A percentile compares a stretch with the other conserved stretches of the same genome.
phyloP scores from a whole-genome alignment of 2,329 filamentous ascomycete species.

The Colletotrichum tofieldiae region DNA sequence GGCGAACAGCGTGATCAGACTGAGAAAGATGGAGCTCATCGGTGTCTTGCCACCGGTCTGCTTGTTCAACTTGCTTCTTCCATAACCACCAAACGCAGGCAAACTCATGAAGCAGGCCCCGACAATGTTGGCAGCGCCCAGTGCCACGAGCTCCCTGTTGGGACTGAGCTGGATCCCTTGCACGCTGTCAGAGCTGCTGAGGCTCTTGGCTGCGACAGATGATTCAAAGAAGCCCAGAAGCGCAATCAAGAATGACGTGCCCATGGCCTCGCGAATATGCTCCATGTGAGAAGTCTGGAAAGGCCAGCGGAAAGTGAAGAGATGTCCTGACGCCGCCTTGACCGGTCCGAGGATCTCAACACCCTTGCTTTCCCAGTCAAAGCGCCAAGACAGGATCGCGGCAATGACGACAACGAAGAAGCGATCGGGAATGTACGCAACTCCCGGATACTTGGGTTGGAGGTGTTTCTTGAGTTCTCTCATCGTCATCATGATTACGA shows the following conservation, averaged over 20 bases:
- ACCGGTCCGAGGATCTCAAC: conserved; percentile 89
- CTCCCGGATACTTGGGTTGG: conserved; percentile 82
- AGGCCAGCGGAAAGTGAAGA: conserved; percentile 89
- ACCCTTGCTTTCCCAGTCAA: conserved; percentile 85
- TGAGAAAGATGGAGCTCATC: conserved; percentile 92
- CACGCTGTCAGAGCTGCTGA: conserved; percentile 80
- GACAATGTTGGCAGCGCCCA: conserved; percentile 92
- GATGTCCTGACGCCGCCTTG: conserved; percentile 78
- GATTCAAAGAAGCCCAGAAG: conserved; percentile 99
- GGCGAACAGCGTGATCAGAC: conserved; percentile 84
- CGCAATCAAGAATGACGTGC: conserved; percentile 93
- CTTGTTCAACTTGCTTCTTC: conserved; percentile 94
- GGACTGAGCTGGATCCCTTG: conserved; percentile 87
- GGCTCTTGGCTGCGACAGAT: conserved; percentile 93
- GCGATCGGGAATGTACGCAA: conserved; percentile 93
- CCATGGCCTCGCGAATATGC: conserved; percentile 88
- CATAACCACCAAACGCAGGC: conserved; percentile 96
- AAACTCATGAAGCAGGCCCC: conserved; percentile 93
- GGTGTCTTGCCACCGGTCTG: conserved; percentile 93
- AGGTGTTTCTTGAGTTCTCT: conserved; percentile 85
- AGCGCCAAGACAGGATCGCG: conserved; percentile 82
- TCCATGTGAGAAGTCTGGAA: conserved; percentile 83
- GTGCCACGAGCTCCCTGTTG: conserved; percentile 92
- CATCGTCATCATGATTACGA: conserved; percentile 91
- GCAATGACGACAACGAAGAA: conserved; percentile 91